A percentile compares a stretch with the other conserved stretches of the same genome.
phyloP scores from a whole-genome alignment of 306 rosid species.

The Rosa rugosa region DNA sequence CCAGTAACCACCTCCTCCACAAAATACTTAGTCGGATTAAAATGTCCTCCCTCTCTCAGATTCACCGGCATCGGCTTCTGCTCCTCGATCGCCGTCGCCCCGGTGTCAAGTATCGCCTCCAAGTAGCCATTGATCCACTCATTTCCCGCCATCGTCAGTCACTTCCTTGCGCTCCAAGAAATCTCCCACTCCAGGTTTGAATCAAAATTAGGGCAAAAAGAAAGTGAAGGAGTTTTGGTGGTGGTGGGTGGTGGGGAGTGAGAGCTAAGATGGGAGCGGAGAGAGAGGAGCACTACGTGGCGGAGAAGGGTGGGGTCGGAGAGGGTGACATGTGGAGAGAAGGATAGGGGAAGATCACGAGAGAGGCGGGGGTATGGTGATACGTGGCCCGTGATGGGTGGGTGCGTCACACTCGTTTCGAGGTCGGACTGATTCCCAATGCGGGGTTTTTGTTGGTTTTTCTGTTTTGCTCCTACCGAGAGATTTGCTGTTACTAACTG shows the following conservation, averaged over 20 bases:
- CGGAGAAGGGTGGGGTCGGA: constrained; percentile 26
- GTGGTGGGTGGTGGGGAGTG: neutral
- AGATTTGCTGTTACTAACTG: neutral
- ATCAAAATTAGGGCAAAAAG: neutral
- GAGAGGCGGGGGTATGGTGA: constrained; percentile 1
- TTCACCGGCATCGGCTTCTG: constrained; percentile 56
- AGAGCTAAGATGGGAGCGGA: neutral
- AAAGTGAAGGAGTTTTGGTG: neutral
- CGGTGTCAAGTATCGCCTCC: constrained; percentile 80
- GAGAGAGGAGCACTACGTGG: constrained; percentile 40
- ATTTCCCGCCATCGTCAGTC: constrained; percentile 67
- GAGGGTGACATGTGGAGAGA: constrained; percentile 47
- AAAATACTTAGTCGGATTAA: constrained; percentile 83
- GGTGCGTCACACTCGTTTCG: constrained; percentile 25
- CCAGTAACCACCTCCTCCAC: constrained; percentile 92
- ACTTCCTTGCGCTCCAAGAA: constrained; percentile 4
- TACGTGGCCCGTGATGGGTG: constrained; percentile 17
- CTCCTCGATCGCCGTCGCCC: constrained; percentile 76
- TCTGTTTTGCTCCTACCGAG: neutral
- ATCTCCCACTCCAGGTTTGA: neutral
- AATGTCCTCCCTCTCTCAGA: constrained; percentile 59
- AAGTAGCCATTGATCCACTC: constrained; percentile 95
- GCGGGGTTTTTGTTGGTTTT: constrained; percentile 32
- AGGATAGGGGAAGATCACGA: neutral
- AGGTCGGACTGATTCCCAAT: constrained; percentile 48